These are phyloP conservation scores for Candida nemodendra DNA, from an alignment of 805 yeast genomes.

Conservation along the genomic window DNA sequence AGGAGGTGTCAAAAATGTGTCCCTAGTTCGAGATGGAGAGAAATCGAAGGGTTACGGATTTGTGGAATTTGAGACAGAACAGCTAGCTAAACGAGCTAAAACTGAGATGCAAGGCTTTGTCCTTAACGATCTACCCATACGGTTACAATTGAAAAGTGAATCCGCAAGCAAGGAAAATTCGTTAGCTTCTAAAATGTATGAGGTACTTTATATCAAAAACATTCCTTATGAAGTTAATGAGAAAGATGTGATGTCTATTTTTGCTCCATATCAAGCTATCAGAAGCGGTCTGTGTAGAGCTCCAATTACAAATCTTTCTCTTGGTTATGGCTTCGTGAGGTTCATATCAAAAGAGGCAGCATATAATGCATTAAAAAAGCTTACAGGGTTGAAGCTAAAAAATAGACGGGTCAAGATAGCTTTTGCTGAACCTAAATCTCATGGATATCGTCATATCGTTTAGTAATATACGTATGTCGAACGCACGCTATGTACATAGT, in stretches of 20 bases:
- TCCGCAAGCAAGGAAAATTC: constrained; percentile 1
- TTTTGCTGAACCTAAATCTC: constrained; percentile 25
- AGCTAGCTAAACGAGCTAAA: constrained; percentile 24
- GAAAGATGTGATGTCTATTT: constrained; percentile 23
- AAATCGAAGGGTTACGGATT: constrained; percentile 27
- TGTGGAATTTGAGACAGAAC: constrained; percentile 21
- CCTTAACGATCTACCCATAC: constrained; percentile 27
- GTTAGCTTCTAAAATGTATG: constrained; percentile 17
- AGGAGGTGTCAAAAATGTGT: constrained; percentile 21
- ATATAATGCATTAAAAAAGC: constrained; percentile 42
- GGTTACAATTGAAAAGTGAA: constrained; percentile 18
- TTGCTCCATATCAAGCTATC: constrained; percentile 28
- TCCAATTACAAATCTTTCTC: constrained; percentile 26
- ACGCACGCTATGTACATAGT: constrained; percentile 14
- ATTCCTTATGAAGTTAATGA: constrained; percentile 28
- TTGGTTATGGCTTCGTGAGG: constrained; percentile 65
- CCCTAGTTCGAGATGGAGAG: constrained; percentile 13
- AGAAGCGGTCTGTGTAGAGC: constrained; percentile 30
- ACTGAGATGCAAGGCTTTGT: constrained; percentile 34
- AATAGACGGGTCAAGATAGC: constrained; percentile 42
- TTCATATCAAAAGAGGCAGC: constrained; percentile 46
- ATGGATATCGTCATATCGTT: constrained; percentile 27
- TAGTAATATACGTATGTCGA: constrained; percentile 7
- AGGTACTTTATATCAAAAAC: constrained; percentile 27
- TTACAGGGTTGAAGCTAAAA: constrained; percentile 43